Evolutionary conservation across 257 asterid species (phyloP).

Genomic region (Haberlea rhodopensis): DNA sequence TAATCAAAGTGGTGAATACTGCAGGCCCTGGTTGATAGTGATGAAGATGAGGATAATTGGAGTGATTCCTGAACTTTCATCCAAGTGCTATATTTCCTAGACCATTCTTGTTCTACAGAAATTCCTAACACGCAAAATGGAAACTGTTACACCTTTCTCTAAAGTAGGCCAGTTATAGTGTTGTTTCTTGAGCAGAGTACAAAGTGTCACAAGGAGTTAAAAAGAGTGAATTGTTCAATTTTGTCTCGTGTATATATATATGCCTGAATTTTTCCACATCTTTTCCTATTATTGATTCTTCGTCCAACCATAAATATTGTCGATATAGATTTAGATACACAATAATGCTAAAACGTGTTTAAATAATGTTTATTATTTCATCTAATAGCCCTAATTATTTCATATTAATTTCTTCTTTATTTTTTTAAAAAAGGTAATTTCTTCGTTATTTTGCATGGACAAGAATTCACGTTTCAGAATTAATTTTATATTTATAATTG

Average conservation of each 20-base stretch:
- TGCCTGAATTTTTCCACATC: constrained; percentile 12
- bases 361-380: no score
- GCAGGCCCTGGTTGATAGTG: constrained; percentile 90
- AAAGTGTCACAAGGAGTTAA: constrained; percentile 28
- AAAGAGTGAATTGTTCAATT: constrained; percentile 22
- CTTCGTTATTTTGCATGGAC: no score
- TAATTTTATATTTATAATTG: no score
- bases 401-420: no score
- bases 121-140: background rate
- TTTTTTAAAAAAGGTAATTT: no score
- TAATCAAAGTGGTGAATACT: constrained; percentile 20
- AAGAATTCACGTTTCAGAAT: no score
- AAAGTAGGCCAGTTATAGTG: constrained; percentile 21
- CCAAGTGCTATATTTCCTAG: background rate
- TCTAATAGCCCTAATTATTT: no score
- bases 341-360: no score
- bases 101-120: constrained; percentile 12
- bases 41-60: constrained; percentile 86
- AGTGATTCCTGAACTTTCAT: constrained; percentile 58
- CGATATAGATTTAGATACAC: no score
- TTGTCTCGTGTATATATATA: constrained; percentile 26
- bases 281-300: constrained; percentile 24
- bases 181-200: constrained; percentile 16
- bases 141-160: constrained; percentile 5
- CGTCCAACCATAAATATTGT: background rate